Evolutionary conservation across 176 grass and related monocot genomes (phyloP), one percentile per base, ranked within the genome.

Genomic region (Triticum turgidum): DNA sequence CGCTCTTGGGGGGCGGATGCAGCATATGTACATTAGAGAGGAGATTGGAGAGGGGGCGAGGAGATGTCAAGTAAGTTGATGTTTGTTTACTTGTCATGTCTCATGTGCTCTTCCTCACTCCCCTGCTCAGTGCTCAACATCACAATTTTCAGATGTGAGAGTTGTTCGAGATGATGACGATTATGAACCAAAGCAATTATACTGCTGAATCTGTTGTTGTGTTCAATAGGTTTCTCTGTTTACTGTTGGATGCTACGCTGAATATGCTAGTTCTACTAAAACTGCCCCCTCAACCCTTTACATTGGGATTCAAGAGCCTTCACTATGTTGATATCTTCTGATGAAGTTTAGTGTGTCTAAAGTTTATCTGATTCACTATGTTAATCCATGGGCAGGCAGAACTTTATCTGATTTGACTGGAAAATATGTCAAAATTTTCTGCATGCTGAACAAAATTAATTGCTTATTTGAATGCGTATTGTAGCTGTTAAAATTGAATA

Each of bases 51-150:
- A 52, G 69, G 76, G 61, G 30, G n/a, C 7, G 12, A 71, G 22
- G 77, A 64, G n/a, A 77, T 88, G 13, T 24, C 82, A 88, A 82
- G 89, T 91, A 85, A 91, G 86, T 82, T 85, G 45, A 47, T 80
- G 37, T 27, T 56, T 88, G 63, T 71, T 84, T 84, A 39, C 81
- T 84, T 84, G 35, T 21, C 45, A 49, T 49, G 45, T 49, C 45
- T 49, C 42, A 13, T 80, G 3, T 38, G 52, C 22, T 70, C 56
- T 58, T 76, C 77, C 62, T 74, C 61, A 42, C 51, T 76, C 82
- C 47, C 81, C 85, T 74, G 69, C 69, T 77, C 63, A 69, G 9
- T 74, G 69, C 69, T 81, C 63, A 76, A 13, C 81, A 88, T 88
- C 38, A 27, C 81, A n/a, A 38, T 63, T 81, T 87, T 88, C 82